Evolutionary conservation across 225 moss, liverwort and hornwort species (phyloP).

Genomic region (Anthoceros angustus): DNA sequence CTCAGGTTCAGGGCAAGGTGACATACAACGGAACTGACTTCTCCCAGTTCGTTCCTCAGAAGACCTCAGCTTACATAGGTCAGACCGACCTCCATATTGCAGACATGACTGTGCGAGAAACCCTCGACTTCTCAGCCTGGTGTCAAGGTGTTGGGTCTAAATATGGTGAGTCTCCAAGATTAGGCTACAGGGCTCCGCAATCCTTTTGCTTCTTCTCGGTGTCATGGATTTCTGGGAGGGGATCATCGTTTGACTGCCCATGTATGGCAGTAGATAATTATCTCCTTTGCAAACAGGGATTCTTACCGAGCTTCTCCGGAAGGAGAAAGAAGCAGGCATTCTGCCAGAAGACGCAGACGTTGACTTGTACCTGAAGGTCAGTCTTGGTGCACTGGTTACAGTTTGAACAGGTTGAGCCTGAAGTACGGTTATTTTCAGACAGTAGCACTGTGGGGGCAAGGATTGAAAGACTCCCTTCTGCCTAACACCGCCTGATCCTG

Average conservation of each 20-base stretch:
- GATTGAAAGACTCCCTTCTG: not conserved
- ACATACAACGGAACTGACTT: conserved; percentile 31
- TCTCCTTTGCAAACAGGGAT: conserved; percentile 16
- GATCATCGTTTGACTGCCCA: no score
- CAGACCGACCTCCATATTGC: conserved; percentile 42
- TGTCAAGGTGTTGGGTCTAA: conserved; percentile 31
- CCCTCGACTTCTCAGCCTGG: conserved; percentile 30
- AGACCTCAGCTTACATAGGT: conserved; percentile 34
- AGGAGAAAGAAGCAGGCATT: conserved; percentile 37
- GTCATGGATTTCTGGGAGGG: not conserved
- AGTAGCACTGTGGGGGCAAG: not conserved
- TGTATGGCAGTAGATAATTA: not conserved
- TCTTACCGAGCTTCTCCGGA: conserved; percentile 28
- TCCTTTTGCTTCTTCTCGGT: not conserved
- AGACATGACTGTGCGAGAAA: conserved; percentile 43
- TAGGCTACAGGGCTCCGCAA: no score
- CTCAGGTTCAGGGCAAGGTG: conserved; percentile 14
- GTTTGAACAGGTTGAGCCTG: not conserved
- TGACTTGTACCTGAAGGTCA: conserved; percentile 38
- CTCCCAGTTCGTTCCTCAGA: conserved; percentile 33
- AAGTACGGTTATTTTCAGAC: not conserved
- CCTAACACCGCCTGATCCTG: no score
- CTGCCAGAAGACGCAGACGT: conserved; percentile 31
- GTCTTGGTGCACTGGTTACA: not conserved
- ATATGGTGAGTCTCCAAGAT: conserved; percentile 18